These are phyloP conservation scores for Claviceps sp. DNA, from an alignment of 2,329 filamentous ascomycete genomes.

Conservation along the genomic window DNA sequence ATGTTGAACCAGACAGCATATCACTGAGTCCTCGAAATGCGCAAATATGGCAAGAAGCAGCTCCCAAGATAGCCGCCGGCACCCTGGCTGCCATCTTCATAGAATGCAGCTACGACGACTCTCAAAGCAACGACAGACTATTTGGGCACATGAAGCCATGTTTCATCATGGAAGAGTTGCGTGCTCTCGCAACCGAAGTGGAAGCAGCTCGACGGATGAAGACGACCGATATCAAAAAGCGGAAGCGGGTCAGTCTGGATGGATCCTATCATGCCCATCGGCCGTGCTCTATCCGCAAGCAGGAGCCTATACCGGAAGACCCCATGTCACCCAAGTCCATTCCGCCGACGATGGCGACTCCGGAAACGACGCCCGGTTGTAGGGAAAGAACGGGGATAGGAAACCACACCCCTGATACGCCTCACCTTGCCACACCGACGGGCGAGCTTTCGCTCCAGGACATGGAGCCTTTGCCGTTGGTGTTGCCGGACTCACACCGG, in stretches of 20 bases:
- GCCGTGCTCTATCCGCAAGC: slow-evolving; percentile 9
- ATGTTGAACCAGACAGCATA: slow-evolving; percentile 83
- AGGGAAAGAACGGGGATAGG: neutral
- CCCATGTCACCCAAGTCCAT: slow-evolving; percentile 40
- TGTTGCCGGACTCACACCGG: slow-evolving; percentile 12
- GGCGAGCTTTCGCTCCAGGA: slow-evolving; percentile 31
- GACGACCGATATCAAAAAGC: slow-evolving; percentile 39
- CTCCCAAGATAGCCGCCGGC: slow-evolving; percentile 65
- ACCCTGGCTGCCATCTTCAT: slow-evolving; percentile 75
- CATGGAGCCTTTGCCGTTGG: slow-evolving; percentile 15
- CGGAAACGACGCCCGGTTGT: slow-evolving; percentile 5
- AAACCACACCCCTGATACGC: slow-evolving; percentile 18
- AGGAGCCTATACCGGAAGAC: slow-evolving; percentile 22
- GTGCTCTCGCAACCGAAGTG: slow-evolving; percentile 57
- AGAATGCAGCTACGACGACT: slow-evolving; percentile 86
- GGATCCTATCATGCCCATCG: slow-evolving; percentile 11
- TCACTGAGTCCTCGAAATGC: slow-evolving; percentile 70
- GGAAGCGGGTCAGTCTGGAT: slow-evolving; percentile 41
- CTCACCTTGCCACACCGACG: slow-evolving; percentile 34
- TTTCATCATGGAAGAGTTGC: slow-evolving; percentile 70
- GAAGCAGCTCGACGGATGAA: slow-evolving; percentile 30
- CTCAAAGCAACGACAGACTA: slow-evolving; percentile 60
- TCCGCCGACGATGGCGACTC: slow-evolving; percentile 13
- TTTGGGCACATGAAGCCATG: slow-evolving; percentile 83
- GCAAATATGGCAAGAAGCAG: slow-evolving; percentile 79